Evolutionary conservation across 768 basidiomycete species (phyloP).

Genomic region (Lenzites betulinus): DNA sequence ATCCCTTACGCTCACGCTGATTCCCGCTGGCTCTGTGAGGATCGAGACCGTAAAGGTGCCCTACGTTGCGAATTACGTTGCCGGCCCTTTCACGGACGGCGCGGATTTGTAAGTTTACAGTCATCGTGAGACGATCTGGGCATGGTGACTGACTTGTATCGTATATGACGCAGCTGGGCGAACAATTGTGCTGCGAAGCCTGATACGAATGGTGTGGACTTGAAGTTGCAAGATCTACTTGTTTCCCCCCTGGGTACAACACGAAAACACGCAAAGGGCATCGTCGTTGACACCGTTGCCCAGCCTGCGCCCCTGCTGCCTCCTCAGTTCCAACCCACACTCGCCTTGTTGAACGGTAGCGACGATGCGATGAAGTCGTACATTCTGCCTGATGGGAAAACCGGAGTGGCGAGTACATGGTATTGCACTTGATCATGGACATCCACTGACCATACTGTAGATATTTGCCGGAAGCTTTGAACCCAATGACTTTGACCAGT

Average conservation of each 20-base stretch:
- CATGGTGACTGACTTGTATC: neutral
- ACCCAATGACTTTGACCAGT: constrained; percentile 45
- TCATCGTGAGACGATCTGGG: neutral
- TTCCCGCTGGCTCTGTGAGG: constrained; percentile 47
- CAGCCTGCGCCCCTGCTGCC: constrained; percentile 49
- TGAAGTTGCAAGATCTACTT: no score
- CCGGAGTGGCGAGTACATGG: constrained; percentile 52
- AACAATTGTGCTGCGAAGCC: constrained; percentile 56
- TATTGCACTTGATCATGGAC: neutral
- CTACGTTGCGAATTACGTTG: constrained; percentile 50
- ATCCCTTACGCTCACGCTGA: constrained; percentile 49
- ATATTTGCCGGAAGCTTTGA: constrained; percentile 62
- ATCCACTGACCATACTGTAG: constrained; percentile 30
- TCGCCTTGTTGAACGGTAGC: constrained; percentile 48
- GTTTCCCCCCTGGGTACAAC: no score
- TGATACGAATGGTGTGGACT: constrained; percentile 54
- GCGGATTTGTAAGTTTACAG: constrained; percentile 47
- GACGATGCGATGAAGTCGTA: constrained; percentile 56
- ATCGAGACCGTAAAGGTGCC: constrained; percentile 54
- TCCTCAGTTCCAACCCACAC: constrained; percentile 46
- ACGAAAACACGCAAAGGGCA: constrained; percentile 35
- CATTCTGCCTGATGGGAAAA: constrained; percentile 55
- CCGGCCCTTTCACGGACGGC: constrained; percentile 50
- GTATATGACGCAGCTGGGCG: constrained; percentile 48
- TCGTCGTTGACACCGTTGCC: constrained; percentile 42